These are phyloP conservation scores for Baorangia bicolor DNA, from an alignment of 768 basidiomycete species.

Conservation along the genomic window DNA sequence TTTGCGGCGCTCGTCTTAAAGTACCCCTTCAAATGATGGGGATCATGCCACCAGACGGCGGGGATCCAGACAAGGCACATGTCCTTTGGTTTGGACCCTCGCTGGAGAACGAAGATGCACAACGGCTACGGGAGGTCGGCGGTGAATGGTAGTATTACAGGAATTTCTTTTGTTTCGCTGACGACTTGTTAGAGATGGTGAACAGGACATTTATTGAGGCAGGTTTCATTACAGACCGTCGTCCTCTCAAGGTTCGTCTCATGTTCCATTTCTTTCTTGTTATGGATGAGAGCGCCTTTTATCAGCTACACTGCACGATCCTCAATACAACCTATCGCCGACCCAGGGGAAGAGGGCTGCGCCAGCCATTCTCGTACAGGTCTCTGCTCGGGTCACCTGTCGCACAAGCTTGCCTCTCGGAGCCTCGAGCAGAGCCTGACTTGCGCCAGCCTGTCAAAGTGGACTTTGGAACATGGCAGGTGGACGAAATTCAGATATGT, in stretches of 20 bases:
- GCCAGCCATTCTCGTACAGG: conserved; percentile 44
- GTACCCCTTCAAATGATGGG: conserved; percentile 49
- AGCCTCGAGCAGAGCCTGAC: neutral
- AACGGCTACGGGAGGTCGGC: conserved; percentile 32
- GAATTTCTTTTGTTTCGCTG: neutral
- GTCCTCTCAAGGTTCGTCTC: conserved; percentile 49
- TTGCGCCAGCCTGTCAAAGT: conserved; percentile 33
- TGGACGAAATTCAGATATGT: conserved; percentile 63
- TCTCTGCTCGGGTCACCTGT: conserved; percentile 34
- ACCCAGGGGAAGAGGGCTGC: conserved; percentile 27
- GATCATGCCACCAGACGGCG: conserved; percentile 44
- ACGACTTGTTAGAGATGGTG: conserved; percentile 38
- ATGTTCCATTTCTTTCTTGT: neutral
- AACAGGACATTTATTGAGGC: conserved; percentile 38
- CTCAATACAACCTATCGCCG: conserved; percentile 48
- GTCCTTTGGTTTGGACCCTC: conserved; percentile 58
- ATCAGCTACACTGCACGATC: conserved; percentile 49
- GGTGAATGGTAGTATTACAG: conserved; percentile 28
- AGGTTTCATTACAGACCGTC: conserved; percentile 45
- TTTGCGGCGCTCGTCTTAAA: conserved; percentile 32
- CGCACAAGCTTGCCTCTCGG: conserved; percentile 3
- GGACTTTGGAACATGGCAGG: conserved; percentile 52
- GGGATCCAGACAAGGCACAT: conserved; percentile 43
- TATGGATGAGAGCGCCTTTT: neutral
- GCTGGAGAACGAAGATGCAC: conserved; percentile 31